Evolutionary conservation across 2,329 filamentous ascomycete species (phyloP).

Genomic region (Trichoderma citrinoviride): DNA sequence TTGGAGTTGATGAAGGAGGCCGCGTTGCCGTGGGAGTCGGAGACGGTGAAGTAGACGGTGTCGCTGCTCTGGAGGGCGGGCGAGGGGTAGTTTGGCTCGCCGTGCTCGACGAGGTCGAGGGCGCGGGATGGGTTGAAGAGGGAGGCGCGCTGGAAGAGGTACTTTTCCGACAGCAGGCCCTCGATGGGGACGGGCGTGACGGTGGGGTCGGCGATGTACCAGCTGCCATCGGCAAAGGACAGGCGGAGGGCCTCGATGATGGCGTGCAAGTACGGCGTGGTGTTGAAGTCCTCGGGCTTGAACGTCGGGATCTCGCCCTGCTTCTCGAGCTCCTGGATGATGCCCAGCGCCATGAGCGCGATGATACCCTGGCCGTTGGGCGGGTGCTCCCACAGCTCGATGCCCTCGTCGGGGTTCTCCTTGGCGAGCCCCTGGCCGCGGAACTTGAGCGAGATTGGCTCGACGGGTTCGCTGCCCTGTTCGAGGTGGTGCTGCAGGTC

Average conservation of each 20-base stretch:
- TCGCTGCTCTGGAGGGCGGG: slow-evolving; percentile 84
- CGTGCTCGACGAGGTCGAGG: slow-evolving; percentile 63
- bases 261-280: slow-evolving; percentile 75
- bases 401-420: slow-evolving; percentile 43
- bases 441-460: slow-evolving; percentile 81
- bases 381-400: slow-evolving; percentile 94
- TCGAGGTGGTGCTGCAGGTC: slow-evolving; percentile 75
- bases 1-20: slow-evolving; percentile 97
- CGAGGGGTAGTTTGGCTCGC: slow-evolving; percentile 51
- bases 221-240: slow-evolving; percentile 83
- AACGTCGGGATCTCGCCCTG: slow-evolving; percentile 72
- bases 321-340: slow-evolving; percentile 81
- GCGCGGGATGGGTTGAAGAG: slow-evolving; percentile 58
- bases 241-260: slow-evolving; percentile 86
- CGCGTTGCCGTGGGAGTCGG: slow-evolving; percentile 80
- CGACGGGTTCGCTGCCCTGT: slow-evolving; percentile 69
- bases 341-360: slow-evolving; percentile 89
- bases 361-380: slow-evolving; percentile 96
- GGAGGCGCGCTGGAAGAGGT: slow-evolving; percentile 67
- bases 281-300: slow-evolving; percentile 72
- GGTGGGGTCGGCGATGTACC: slow-evolving; percentile 86
- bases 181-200: slow-evolving; percentile 65
- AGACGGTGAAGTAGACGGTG: slow-evolving; percentile 89
- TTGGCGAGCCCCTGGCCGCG: slow-evolving; percentile 54
- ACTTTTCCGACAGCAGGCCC: slow-evolving; percentile 67